Percentiles rank a stretch among this genome's conserved stretches.
phyloP scores from a whole-genome alignment of 139 green algal species.

The Chlorella ohadii region DNA sequence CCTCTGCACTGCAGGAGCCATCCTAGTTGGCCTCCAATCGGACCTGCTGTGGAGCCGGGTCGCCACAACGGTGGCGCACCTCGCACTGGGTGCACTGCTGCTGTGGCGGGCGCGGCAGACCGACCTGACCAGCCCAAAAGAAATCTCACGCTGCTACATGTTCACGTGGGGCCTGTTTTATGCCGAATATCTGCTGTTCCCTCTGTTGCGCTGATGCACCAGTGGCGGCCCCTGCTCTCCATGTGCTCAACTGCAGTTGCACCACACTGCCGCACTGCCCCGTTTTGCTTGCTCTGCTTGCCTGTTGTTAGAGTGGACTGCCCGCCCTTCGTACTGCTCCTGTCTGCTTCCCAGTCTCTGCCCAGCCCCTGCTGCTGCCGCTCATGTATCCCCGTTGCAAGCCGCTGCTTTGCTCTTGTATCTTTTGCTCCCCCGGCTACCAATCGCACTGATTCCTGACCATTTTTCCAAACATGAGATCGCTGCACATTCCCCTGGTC shows the following conservation, averaged over 20 bases:
- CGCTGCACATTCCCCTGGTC: not conserved
- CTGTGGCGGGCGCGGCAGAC: slow-evolving; percentile 50
- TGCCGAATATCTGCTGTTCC: slow-evolving; percentile 89
- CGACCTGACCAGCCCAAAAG: slow-evolving; percentile 52
- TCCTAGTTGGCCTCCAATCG: slow-evolving; percentile 6
- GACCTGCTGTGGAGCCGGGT: slow-evolving; percentile 49
- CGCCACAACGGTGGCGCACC: slow-evolving; percentile 56
- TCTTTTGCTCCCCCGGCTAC: not conserved
- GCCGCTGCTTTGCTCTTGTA: not conserved
- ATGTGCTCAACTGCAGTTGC: not conserved
- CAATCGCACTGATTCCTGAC: not conserved
- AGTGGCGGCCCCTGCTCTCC: not conserved
- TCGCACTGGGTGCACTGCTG: slow-evolving; percentile 51
- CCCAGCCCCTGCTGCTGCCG: not conserved
- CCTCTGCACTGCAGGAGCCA: not conserved
- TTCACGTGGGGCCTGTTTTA: slow-evolving; percentile 94
- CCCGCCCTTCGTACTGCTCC: no score
- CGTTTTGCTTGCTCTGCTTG: not conserved
- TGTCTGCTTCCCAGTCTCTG: no score
- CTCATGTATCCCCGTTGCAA: not conserved
- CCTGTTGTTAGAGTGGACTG: no score
- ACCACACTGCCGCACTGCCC: not conserved
- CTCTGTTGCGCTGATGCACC: slow-evolving; percentile 67
- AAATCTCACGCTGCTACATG: slow-evolving; percentile 64
- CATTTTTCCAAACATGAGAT: not conserved